Evolutionary conservation across 208 protist species (phyloP), one percentile per base, ranked within the genome.

Genomic region (Porcisia deanei): DNA sequence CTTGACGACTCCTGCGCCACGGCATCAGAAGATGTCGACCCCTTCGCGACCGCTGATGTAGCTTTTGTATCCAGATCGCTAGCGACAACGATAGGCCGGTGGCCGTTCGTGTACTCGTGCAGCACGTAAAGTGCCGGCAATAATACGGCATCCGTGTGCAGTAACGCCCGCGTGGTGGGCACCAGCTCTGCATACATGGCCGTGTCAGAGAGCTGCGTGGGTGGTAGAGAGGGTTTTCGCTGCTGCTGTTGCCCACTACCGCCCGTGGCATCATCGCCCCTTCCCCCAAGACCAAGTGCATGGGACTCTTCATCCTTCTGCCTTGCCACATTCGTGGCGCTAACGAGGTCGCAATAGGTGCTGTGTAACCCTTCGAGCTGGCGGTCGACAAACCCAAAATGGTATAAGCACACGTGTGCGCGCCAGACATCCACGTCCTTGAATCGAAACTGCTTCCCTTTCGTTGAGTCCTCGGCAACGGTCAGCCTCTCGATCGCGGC

Each of bases 81-180:
- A 25, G 67, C 45, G 64, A 54, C 67, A 25, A 34, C 47, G 12
- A 34, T 12, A 8, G 76, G 71, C 9, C 18, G 43, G 54, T 76
- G 58, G 37, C 61, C 25, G 71, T 43, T 82, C 20, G 77, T 25
- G 76, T 84, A 88, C 72, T 72, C 9, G 67, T 87, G 84, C 14
- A 96, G 54, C 0, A 87, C 39, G 78, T 85, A 80, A 14, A 92
- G 75, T 8, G 91, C 87, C 8, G 86, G 79, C n/a, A 88, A 82
- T 16, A 94, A 77, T n/a, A 95, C 72, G 39, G 85, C 88, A 45
- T 90, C 76, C 6, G 89, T 93, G 86, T 96, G 92, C 60, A 96
- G 86, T 39, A 96, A 75, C 1, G 89, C 81, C 45, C 86, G 87
- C 16, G 88, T 79, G 68, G 83, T 70, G 10, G 85, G 87, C 4